Percentiles rank a stretch among this genome's conserved stretches.
Evolutionary conservation across 306 rosid genomes (phyloP).

Genomic region (Trifolium fragiferum): DNA sequence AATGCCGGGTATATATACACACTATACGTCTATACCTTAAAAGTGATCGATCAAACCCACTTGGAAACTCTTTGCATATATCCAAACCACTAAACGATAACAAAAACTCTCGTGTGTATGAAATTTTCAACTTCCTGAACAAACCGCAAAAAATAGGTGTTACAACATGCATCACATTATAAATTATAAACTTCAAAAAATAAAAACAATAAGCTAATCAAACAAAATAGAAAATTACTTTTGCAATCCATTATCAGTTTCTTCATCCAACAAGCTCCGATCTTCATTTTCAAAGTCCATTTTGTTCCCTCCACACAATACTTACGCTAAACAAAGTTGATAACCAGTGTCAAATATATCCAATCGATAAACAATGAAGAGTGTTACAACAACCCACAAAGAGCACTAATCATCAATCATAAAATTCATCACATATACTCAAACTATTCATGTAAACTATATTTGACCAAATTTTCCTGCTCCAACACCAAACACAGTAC

Average conservation of each 20-base stretch:
- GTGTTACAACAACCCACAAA: conserved; percentile 32
- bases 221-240: conserved; percentile 54
- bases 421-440: conserved; percentile 40
- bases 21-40: conserved; percentile 74
- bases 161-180: conserved; percentile 30
- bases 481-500: conserved; percentile 41
- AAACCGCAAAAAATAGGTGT: conserved; percentile 42
- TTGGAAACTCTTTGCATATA: conserved; percentile 75
- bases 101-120: conserved; percentile 78
- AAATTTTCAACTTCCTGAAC: conserved; percentile 63
- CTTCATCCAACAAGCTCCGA: conserved; percentile 48
- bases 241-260: conserved; percentile 53
- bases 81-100: conserved; percentile 81
- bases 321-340: conserved; percentile 40
- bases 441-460: conserved; percentile 13
- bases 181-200: background rate
- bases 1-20: too few relatives aligned
- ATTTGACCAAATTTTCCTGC: conserved; percentile 34
- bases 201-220: conserved; percentile 14
- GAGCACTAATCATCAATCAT: conserved; percentile 36
- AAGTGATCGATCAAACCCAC: conserved; percentile 76
- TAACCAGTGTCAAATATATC: conserved; percentile 32
- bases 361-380: conserved; percentile 38
- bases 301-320: conserved; percentile 46
- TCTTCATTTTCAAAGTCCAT: conserved; percentile 79